Percentiles rank a stretch among this genome's conserved stretches.
These are phyloP conservation scores for Calocybe cyanea DNA, from an alignment of 768 basidiomycete species.

Conservation along the genomic window DNA sequence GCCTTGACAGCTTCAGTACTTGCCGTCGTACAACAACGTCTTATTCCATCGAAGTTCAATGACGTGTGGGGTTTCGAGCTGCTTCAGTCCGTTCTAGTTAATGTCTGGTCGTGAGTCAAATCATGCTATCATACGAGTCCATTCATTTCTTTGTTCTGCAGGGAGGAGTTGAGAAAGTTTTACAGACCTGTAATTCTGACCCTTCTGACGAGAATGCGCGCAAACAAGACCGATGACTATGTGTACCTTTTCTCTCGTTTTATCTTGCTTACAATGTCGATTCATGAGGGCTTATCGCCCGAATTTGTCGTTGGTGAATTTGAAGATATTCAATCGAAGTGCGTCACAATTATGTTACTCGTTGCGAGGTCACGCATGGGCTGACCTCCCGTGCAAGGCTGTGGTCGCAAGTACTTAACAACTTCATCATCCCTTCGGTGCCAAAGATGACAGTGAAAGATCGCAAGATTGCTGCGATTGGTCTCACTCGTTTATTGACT, in stretches of 20 bases:
- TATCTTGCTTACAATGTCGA: conserved; percentile 68
- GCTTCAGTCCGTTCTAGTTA: conserved; percentile 68
- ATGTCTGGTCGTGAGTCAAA: conserved; percentile 68
- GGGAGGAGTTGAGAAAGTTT: conserved; percentile 64
- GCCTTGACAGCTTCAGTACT: conserved; percentile 77
- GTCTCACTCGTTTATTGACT: conserved; percentile 74
- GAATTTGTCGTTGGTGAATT: conserved; percentile 76
- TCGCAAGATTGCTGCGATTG: conserved; percentile 80
- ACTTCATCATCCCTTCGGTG: conserved; percentile 76
- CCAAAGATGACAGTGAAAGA: conserved; percentile 80
- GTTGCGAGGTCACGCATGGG: background rate
- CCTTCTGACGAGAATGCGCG: conserved; percentile 81
- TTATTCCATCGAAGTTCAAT: conserved; percentile 84
- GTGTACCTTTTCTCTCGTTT: conserved; percentile 80
- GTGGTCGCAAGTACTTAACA: conserved; percentile 75
- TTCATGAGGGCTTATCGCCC: conserved; percentile 72
- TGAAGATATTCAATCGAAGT: conserved; percentile 86
- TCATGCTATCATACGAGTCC: background rate
- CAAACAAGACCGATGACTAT: conserved; percentile 86
- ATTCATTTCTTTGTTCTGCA: conserved; percentile 22
- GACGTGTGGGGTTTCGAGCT: conserved; percentile 93
- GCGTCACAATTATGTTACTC: conserved; percentile 19
- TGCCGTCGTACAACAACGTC: conserved; percentile 85
- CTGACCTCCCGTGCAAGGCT: conserved; percentile 36
- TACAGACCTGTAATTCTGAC: conserved; percentile 73